Percentiles rank a stretch among this genome's conserved stretches.
phyloP scores from a whole-genome alignment of 1,284 basidiomycete genomes.

The Trichosporon sp. region DNA sequence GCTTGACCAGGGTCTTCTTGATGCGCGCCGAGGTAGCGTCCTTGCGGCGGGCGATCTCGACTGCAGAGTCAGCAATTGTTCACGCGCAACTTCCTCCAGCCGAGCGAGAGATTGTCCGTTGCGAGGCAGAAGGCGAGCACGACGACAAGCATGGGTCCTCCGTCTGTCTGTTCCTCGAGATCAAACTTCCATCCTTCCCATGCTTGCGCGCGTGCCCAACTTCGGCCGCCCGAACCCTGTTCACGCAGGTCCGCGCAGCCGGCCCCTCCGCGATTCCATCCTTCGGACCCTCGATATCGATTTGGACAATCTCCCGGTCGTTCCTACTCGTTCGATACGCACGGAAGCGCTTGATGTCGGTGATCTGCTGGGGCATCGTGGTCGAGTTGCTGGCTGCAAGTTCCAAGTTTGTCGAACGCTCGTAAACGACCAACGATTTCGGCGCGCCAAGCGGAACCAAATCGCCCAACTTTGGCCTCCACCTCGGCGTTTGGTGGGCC shows the following conservation, averaged over 20 bases:
- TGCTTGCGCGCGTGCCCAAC: not conserved
- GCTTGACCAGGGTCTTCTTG: slow-evolving; percentile 74
- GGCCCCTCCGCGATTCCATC: not conserved
- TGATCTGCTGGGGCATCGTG: slow-evolving; percentile 88
- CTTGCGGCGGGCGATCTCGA: slow-evolving; percentile 83
- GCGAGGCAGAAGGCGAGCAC: not conserved
- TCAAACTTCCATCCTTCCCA: not conserved
- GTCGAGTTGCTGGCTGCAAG: slow-evolving; percentile 1
- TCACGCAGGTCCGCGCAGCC: not conserved
- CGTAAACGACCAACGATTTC: not conserved
- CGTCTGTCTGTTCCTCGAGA: not conserved
- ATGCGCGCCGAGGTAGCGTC: slow-evolving; percentile 68
- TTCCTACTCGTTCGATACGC: not conserved
- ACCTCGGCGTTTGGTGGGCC: not conserved
- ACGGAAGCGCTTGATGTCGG: slow-evolving; percentile 95
- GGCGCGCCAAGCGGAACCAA: not conserved
- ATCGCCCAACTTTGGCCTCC: not conserved
- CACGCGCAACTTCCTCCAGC: not conserved
- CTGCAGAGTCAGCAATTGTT: not conserved
- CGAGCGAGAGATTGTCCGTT: not conserved
- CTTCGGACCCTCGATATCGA: not conserved
- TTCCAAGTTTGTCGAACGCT: slow-evolving; percentile 1
- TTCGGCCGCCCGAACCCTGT: not conserved
- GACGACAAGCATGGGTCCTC: not conserved
- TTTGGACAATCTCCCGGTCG: not conserved